Percentiles rank a stretch among this genome's conserved stretches.
Evolutionary conservation across 2,329 filamentous ascomycete genomes (phyloP).

Genomic region (Eutypella sp.): DNA sequence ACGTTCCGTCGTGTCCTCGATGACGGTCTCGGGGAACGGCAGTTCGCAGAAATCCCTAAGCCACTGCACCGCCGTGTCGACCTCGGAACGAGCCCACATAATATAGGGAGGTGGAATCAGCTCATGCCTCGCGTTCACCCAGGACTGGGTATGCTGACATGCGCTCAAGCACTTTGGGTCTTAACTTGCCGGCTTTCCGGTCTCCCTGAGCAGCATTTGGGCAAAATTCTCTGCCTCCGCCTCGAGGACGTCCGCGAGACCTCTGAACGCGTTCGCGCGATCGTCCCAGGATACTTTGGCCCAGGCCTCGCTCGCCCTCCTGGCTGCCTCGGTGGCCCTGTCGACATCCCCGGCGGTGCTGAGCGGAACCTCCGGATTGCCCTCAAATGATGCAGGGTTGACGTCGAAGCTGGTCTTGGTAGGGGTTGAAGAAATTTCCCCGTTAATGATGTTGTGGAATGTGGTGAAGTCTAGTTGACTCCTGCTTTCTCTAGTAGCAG

Average conservation of each 20-base stretch:
- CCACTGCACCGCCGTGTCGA: constrained; percentile 20
- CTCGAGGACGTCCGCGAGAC: constrained; percentile 22
- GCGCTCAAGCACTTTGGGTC: no score
- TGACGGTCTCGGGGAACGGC: constrained; percentile 31
- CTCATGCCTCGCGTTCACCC: background rate
- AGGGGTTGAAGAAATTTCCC: background rate
- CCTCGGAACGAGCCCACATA: constrained; percentile 16
- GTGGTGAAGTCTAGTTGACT: background rate
- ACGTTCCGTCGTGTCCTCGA: constrained; percentile 33
- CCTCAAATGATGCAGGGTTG: constrained; percentile 30
- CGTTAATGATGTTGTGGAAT: background rate
- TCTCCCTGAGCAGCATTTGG: constrained; percentile 20
- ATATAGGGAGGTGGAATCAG: background rate
- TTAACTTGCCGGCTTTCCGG: constrained; percentile 25
- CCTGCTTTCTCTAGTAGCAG: no score
- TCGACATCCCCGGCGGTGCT: constrained; percentile 34
- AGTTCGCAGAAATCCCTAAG: constrained; percentile 25
- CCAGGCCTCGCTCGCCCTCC: constrained; percentile 34
- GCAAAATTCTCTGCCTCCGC: constrained; percentile 14
- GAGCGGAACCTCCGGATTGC: constrained; percentile 32
- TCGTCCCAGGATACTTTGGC: constrained; percentile 20
- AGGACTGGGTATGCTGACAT: background rate
- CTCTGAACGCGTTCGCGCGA: constrained; percentile 15
- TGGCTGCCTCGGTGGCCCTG: constrained; percentile 31
- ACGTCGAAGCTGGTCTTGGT: constrained; percentile 2